These are phyloP conservation scores for Metschnikowia proteae DNA, from an alignment of 805 yeast species.

Conservation along the genomic window DNA sequence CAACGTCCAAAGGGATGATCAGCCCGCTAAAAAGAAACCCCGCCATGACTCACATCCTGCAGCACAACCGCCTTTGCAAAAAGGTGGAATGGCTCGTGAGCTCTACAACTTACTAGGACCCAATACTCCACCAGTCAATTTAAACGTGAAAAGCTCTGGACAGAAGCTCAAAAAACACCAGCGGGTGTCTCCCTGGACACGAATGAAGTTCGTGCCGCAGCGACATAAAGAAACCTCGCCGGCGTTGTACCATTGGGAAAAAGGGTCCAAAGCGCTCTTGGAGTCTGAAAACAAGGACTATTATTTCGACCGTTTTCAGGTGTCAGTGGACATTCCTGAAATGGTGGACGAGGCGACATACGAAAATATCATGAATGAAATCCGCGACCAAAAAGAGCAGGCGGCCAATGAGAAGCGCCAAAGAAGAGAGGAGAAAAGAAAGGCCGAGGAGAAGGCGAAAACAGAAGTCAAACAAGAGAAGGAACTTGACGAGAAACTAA, in stretches of 20 bases:
- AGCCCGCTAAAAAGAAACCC: constrained; percentile 42
- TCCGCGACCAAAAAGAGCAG: constrained; percentile 22
- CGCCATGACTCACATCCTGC: constrained; percentile 17
- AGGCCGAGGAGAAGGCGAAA: constrained; percentile 2
- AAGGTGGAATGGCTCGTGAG: constrained; percentile 84
- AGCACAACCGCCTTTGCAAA: constrained; percentile 13
- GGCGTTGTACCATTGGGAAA: constrained; percentile 77
- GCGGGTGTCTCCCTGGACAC: constrained; percentile 81
- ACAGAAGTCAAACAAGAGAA: not conserved
- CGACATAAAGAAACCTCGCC: constrained; percentile 43
- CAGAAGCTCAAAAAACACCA: constrained; percentile 62
- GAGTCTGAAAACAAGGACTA: constrained; percentile 45
- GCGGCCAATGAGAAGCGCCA: constrained; percentile 8
- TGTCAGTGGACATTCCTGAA: constrained; percentile 63
- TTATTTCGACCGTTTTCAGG: constrained; percentile 71
- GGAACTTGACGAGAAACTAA: constrained; percentile 6
- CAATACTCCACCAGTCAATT: constrained; percentile 75
- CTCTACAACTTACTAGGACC: constrained; percentile 85
- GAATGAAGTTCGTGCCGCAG: constrained; percentile 56
- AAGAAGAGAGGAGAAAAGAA: constrained; percentile 2
- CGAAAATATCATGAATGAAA: constrained; percentile 45
- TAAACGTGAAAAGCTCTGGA: constrained; percentile 25
- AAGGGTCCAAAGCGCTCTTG: constrained; percentile 55
- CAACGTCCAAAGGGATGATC: constrained; percentile 55
- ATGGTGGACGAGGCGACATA: constrained; percentile 61